Evolutionary conservation across 208 protist genomes (phyloP), one percentile per base, ranked within the genome.

Genomic region (Phytomonas serpens): DNA sequence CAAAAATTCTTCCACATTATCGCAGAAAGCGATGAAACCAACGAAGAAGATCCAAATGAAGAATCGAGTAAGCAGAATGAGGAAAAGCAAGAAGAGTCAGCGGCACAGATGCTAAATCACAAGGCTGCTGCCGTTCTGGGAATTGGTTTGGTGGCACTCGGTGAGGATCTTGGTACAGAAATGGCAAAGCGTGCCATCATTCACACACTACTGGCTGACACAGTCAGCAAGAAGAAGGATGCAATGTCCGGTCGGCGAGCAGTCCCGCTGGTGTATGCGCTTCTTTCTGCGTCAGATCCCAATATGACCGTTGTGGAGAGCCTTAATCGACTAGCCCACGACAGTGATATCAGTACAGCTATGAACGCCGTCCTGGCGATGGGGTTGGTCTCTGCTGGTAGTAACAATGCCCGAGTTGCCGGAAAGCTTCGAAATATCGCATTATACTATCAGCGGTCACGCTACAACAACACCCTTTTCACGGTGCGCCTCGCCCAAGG

Each of bases 161-260:
- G 98, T 19, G 99, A 99, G 82, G 93, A 98, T 2, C 81, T 99
- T 16, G 98, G 98, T n/a, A 77, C 80, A 47, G 97, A 99, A 42
- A 99, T 99, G 99, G 88, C 92, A 30, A 88, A 99, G 67, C 88
- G 98, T 31, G 88, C 93, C 47, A 99, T 99, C 75, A 98, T 99
- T 76, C 97, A 99, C 85, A 81, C 99, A 3, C 72, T 99, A 29
- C 79, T 95, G 40, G 89, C 89, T 13, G 92, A 96, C 68, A 93
- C 92, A n/a, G 89, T 94, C 16, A 94, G 71, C 77, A 92, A 90
- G 70, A 84, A 69, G 32, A 84, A 93, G 63, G 75, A 83, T 42
- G 86, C 93, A 23, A 77, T 93, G 71, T 86, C 82, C 14, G 90
- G 96, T 0, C 88, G 93, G 13, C 84, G 88, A 32, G 98, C 96